Percentiles rank a stretch among this genome's conserved stretches.
Evolutionary conservation across 768 basidiomycete species (phyloP).

Genomic region (Heimioporus sp.): DNA sequence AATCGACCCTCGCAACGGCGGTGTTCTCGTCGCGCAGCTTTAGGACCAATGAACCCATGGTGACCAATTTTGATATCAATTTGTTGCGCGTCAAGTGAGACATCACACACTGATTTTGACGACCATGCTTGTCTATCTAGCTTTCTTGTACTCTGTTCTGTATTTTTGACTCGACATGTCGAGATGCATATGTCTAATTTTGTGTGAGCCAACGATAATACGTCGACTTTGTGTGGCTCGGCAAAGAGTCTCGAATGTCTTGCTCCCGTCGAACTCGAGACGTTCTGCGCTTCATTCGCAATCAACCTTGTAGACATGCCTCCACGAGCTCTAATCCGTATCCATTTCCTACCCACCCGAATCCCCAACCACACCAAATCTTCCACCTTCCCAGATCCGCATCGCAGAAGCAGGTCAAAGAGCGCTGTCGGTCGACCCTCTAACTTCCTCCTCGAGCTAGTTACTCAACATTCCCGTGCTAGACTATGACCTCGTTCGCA

Average conservation of each 20-base stretch:
- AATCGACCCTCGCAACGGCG: slow-evolving; percentile 77
- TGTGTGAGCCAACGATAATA: too few relatives aligned
- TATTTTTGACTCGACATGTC: neutral
- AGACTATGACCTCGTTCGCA: slow-evolving; percentile 80
- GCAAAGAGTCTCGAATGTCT: slow-evolving; percentile 1
- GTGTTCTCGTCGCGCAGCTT: slow-evolving; percentile 75
- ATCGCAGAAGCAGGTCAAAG: slow-evolving; percentile 52
- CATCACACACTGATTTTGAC: too few relatives aligned
- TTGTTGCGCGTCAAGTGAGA: neutral
- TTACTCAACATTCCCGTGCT: slow-evolving; percentile 1
- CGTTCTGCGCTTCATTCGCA: slow-evolving; percentile 3
- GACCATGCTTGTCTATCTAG: neutral
- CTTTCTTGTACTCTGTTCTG: neutral
- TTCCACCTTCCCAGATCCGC: slow-evolving; percentile 59
- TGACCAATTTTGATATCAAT: neutral
- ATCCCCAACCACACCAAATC: slow-evolving; percentile 61
- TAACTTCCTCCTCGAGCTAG: neutral
- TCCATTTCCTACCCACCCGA: slow-evolving; percentile 48
- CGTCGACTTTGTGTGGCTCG: too few relatives aligned
- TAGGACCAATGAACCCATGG: slow-evolving; percentile 7
- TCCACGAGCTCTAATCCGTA: slow-evolving; percentile 33
- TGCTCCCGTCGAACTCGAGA: slow-evolving; percentile 1
- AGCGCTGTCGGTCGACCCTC: slow-evolving; percentile 48
- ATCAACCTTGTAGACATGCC: slow-evolving; percentile 13
- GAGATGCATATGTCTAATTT: too few relatives aligned